Percentiles rank a stretch among this genome's conserved stretches.
Evolutionary conservation across 495 filamentous ascomycete species (phyloP).

Genomic region (Glutinoglossum americanum): DNA sequence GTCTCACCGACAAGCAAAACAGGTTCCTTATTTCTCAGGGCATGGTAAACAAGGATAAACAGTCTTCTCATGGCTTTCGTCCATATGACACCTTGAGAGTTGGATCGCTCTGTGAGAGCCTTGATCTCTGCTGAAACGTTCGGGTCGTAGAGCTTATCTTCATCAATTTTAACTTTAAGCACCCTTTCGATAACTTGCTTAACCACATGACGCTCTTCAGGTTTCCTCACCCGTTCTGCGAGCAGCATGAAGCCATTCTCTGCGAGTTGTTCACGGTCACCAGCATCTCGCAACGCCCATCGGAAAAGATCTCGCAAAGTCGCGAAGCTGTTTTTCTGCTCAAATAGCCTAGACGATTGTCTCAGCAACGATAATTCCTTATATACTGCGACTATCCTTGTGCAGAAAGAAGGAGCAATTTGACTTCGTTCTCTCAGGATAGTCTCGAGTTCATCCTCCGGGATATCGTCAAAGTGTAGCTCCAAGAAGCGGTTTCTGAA

Average conservation of each 20-base stretch:
- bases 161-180: conserved; percentile 67
- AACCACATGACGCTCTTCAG: conserved; percentile 63
- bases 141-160: conserved; percentile 38
- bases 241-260: conserved; percentile 90
- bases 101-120: conserved; percentile 18
- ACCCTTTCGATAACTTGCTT: conserved; percentile 81
- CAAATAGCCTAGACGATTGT: conserved; percentile 76
- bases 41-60: conserved; percentile 64
- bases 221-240: conserved; percentile 81
- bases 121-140: background rate
- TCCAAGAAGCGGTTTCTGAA: conserved; percentile 96
- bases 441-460: conserved; percentile 78
- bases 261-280: conserved; percentile 72
- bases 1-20: conserved; percentile 90
- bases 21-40: conserved; percentile 78
- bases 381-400: conserved; percentile 81
- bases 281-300: conserved; percentile 77
- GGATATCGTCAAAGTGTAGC: conserved; percentile 95
- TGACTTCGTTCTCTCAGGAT: conserved; percentile 76
- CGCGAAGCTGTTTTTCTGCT: conserved; percentile 94
- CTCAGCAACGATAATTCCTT: conserved; percentile 71
- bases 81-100: conserved; percentile 54
- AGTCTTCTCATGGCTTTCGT: conserved; percentile 83
- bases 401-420: conserved; percentile 79
- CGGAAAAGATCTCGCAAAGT: conserved; percentile 91